Base-by-base conservation (phyloP, 2,329 filamentous ascomycete genomes). In the Penicillium hesseltinei region DNA sequence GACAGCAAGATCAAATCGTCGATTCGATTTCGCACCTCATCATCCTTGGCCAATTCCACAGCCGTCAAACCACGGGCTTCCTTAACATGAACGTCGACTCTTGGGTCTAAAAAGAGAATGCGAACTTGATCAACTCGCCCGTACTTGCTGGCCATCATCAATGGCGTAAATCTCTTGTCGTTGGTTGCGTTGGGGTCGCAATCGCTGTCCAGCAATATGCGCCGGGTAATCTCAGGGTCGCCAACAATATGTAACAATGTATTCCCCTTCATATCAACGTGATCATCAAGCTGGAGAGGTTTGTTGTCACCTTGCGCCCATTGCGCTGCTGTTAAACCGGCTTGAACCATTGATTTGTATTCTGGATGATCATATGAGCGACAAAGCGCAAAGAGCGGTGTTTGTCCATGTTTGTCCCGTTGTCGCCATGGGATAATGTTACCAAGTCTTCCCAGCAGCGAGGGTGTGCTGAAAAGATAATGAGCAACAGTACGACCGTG, bases 101-200 rank as follows among this genome's bases (percentile, higher is more conserved):
- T 82, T 25, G 91, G 85, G 71, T 99, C 94, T 42, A 88, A 84
- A 73, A 96, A 97, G 6, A 99, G 81, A 10, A 88, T 87, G 57
- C 92, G 84, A 19, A 99, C 93, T 81, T 96, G 91, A 67, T 97
- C 94, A 53, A 96, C 89, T 61, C 94, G 86, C 35, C 94, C 94
- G 70, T 97, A 99, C 73, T 99, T 99, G 82, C 93, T 97, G 8
- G 93, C 93, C 61, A 99, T 89, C 94, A 99, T 99, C 56, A 99
- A 80, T 2, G 94, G 88, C 0, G 95, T 99, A 70, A 99, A 97
- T 47, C 86, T 88, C 77, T 91, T 96, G 66, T 97, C 92, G 69
- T 99, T 99, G 9, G 88, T 89, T 9, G 93, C 92, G 75, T 99
- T 99, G 54, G 93, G 90, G 70, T 99, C 92, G n/a, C 92, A 89